Percentiles rank a stretch among this genome's conserved stretches.
Evolutionary conservation across 2,329 filamentous ascomycete genomes (phyloP).

Genomic region (Pseudogymnoascus sp.): DNA sequence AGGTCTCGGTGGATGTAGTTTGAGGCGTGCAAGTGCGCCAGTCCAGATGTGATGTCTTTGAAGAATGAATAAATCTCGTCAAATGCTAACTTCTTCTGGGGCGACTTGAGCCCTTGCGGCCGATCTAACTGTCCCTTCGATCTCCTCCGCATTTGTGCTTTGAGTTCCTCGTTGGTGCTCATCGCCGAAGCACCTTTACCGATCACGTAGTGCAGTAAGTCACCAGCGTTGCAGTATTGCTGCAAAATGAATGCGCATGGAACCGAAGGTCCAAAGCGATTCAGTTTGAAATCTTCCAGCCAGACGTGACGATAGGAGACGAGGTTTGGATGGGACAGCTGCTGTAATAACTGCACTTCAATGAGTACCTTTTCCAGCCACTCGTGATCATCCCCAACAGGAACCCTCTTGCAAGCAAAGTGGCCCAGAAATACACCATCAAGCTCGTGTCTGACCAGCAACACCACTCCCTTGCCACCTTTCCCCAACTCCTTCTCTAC

Average conservation of each 20-base stretch:
- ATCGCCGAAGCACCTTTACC: slow-evolving; percentile 53
- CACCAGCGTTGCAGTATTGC: slow-evolving; percentile 92
- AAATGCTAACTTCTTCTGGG: slow-evolving; percentile 46
- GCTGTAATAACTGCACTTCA: slow-evolving; percentile 87
- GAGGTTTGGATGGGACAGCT: slow-evolving; percentile 86
- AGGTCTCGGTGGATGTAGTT: slow-evolving; percentile 95
- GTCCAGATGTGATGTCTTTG: slow-evolving; percentile 84
- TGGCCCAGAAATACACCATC: slow-evolving; percentile 77
- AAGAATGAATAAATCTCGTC: slow-evolving; percentile 97
- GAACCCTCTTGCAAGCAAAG: slow-evolving; percentile 95
- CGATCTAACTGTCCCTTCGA: slow-evolving; percentile 70
- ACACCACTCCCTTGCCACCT: slow-evolving; percentile 88
- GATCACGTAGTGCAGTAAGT: slow-evolving; percentile 81
- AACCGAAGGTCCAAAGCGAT: slow-evolving; percentile 79
- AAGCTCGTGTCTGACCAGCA: slow-evolving; percentile 87
- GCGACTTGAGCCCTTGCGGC: slow-evolving; percentile 28
- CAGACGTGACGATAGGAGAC: slow-evolving; percentile 97
- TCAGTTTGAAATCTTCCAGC: slow-evolving; percentile 82
- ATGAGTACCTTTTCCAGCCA: slow-evolving; percentile 93
- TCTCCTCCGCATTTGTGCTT: slow-evolving; percentile 73
- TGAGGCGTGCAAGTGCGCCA: slow-evolving; percentile 81
- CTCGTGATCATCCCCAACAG: slow-evolving; percentile 85
- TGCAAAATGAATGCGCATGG: slow-evolving; percentile 95
- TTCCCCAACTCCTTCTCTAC: slow-evolving; percentile 79
- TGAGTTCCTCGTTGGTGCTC: slow-evolving; percentile 72